phyloP scores from a whole-genome alignment of 306 rosid genomes.

The Crotalaria pallida region DNA sequence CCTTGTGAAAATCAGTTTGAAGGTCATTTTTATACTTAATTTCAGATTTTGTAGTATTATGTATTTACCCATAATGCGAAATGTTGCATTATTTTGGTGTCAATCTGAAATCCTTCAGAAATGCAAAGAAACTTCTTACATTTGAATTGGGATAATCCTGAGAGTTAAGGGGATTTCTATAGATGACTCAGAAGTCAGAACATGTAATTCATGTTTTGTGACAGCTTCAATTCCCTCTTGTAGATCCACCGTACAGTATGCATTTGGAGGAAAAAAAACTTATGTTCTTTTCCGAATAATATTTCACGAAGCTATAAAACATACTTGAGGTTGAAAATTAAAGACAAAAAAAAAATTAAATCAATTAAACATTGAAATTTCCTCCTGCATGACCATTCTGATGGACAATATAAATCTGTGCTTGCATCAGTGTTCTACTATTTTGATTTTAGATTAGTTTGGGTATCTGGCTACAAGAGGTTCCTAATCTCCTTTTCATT shows the following conservation, averaged over 20 bases:
- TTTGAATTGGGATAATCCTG: background rate
- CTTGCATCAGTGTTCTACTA: background rate
- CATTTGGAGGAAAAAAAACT: slow-evolving; percentile 2
- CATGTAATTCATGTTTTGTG: background rate
- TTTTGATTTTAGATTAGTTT: background rate
- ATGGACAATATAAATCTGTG: background rate
- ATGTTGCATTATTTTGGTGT: background rate
- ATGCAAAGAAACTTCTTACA: background rate
- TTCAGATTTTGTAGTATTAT: slow-evolving; percentile 6
- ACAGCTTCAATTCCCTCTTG: background rate
- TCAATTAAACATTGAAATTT: background rate
- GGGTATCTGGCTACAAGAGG: background rate
- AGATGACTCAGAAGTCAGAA: background rate
- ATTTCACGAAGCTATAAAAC: slow-evolving; percentile 8
- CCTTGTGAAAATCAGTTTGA: slow-evolving; percentile 1
- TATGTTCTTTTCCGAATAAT: background rate
- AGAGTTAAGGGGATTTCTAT: slow-evolving; percentile 1
- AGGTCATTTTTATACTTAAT: slow-evolving; percentile 1
- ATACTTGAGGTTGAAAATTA: background rate
- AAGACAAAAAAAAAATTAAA: background rate
- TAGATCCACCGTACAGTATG: background rate
- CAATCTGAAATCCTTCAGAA: background rate
- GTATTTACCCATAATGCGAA: background rate
- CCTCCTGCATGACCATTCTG: background rate
- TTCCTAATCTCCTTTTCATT: background rate